Evolutionary conservation across 805 yeast species (phyloP).

Genomic region (Wickerhamomyces silvicola): DNA sequence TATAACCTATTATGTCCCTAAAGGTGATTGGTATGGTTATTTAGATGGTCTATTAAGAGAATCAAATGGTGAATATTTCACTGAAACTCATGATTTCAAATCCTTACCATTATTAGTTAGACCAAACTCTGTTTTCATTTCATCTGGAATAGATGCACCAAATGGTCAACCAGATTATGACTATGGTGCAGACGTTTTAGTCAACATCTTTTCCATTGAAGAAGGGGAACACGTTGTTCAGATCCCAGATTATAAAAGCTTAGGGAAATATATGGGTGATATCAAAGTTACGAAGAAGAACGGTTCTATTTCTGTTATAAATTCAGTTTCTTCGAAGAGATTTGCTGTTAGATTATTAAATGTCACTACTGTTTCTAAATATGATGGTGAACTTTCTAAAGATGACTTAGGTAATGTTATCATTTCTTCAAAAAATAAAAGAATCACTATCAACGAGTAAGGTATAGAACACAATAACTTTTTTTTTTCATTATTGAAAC

Average conservation of each 20-base stretch:
- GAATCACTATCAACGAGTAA: too few species aligned
- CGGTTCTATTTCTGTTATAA: constrained; percentile 4
- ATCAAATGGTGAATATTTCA: constrained; percentile 12
- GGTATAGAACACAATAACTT: too few species aligned
- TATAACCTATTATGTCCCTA: constrained; percentile 16
- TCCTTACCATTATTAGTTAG: constrained; percentile 15
- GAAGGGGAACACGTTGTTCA: constrained; percentile 13
- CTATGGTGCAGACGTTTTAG: constrained; percentile 14
- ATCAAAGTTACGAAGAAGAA: constrained; percentile 8
- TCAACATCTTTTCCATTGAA: constrained; percentile 12
- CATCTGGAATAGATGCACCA: constrained; percentile 12
- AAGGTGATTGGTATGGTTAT: constrained; percentile 19
- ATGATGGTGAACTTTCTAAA: constrained; percentile 1
- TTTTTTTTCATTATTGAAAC: too few species aligned
- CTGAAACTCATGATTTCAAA: constrained; percentile 14
- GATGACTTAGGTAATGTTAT: constrained; percentile 13
- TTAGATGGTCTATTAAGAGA: constrained; percentile 15
- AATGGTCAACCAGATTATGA: constrained; percentile 16
- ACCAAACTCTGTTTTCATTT: constrained; percentile 12
- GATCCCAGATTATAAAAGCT: constrained; percentile 10
- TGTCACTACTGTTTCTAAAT: constrained; percentile 1
- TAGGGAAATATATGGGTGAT: constrained; percentile 11
- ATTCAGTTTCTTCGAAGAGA: constrained; percentile 5
- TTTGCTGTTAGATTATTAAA: constrained; percentile 14
- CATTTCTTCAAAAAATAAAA: too few species aligned